These are phyloP conservation scores for Trichophyton mentagrophytes DNA, from an alignment of 2,329 filamentous ascomycete genomes.

Conservation along the genomic window DNA sequence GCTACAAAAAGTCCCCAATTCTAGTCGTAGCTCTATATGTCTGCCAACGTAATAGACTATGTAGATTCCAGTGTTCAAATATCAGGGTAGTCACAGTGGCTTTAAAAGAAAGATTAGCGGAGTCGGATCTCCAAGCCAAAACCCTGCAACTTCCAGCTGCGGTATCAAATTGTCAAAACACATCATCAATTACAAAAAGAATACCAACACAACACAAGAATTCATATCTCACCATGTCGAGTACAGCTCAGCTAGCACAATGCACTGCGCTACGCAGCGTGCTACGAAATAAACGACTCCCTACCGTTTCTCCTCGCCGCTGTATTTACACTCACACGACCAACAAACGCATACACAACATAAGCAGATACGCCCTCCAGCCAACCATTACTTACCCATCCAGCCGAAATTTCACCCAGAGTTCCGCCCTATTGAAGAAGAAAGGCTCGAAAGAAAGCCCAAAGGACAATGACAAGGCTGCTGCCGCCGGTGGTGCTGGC, in stretches of 20 bases:
- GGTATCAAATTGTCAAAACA: neutral
- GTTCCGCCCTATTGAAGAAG: slow-evolving; percentile 35
- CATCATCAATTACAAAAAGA: neutral
- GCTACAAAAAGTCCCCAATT: neutral
- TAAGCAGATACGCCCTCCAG: neutral
- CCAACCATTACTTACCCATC: neutral
- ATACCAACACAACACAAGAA: neutral
- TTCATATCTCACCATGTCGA: neutral
- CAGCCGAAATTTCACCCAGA: slow-evolving; percentile 30
- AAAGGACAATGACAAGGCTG: slow-evolving; percentile 18
- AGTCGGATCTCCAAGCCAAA: no score
- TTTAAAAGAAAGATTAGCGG: no score
- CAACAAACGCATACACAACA: neutral
- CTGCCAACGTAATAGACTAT: no score
- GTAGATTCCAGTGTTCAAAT: no score
- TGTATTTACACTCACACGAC: slow-evolving; percentile 1
- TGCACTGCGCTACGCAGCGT: neutral
- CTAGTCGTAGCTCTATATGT: no score
- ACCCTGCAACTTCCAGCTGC: neutral
- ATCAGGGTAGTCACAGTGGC: no score
- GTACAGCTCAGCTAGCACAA: neutral
- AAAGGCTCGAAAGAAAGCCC: slow-evolving; percentile 32
- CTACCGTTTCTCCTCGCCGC: neutral
- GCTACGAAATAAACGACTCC: neutral
- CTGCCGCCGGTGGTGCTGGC: slow-evolving; percentile 16